Evolutionary conservation across 2,329 filamentous ascomycete species (phyloP).

Genomic region (Chrysoporthe cubensis): DNA sequence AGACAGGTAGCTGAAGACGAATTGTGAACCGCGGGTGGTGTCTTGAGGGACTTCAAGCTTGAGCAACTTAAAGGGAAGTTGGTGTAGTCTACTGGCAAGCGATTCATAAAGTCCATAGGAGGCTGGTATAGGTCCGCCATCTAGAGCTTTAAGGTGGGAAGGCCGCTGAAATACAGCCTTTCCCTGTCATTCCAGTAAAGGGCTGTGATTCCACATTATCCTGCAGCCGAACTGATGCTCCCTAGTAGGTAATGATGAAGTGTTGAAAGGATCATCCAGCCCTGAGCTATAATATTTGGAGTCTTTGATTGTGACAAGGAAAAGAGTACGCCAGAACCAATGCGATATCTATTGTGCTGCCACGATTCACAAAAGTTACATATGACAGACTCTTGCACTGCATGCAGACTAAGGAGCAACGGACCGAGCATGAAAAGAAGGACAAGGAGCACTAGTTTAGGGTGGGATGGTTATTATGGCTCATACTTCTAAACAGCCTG

Average conservation of each 20-base stretch:
- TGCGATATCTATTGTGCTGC: no score
- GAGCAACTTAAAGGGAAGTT: neutral
- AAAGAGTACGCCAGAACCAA: no score
- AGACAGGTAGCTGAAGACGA: neutral
- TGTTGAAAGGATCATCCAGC: no score
- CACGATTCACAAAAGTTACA: neutral
- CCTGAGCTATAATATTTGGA: no score
- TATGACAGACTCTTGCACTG: neutral
- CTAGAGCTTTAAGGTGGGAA: neutral
- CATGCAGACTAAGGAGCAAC: neutral
- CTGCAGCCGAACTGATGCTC: no score
- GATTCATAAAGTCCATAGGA: neutral
- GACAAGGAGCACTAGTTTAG: no score
- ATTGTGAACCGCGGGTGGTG: neutral
- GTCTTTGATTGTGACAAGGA: no score
- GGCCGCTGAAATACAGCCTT: neutral
- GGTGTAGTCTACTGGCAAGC: neutral
- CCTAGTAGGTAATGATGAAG: no score
- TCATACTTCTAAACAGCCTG: no score
- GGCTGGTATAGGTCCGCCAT: neutral
- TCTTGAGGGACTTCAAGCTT: neutral
- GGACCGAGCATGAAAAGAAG: neutral
- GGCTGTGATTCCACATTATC: no score
- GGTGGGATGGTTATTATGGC: no score
- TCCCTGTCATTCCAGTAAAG: neutral